These are phyloP conservation scores for Plectosphaerella cucumerina DNA, from an alignment of 2,329 filamentous ascomycete species.

Conservation along the genomic window DNA sequence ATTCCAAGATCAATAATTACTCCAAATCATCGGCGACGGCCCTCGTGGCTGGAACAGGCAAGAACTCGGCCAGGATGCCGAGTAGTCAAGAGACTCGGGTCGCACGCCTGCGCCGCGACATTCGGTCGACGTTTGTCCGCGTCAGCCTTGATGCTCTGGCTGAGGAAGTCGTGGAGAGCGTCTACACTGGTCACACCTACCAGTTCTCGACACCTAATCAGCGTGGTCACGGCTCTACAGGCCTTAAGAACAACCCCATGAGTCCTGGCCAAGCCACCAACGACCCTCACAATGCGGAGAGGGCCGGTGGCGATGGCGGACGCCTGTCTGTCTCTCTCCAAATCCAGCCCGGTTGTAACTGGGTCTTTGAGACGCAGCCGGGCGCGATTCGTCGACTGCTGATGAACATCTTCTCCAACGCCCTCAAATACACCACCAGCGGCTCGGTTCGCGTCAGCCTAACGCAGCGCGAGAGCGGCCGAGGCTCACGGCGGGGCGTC, in stretches of 20 bases:
- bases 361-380: conserved; percentile 45
- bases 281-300: background rate
- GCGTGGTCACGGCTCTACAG: too few species aligned
- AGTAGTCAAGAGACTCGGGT: conserved; percentile 17
- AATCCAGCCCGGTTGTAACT: conserved; percentile 15
- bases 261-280: background rate
- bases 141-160: conserved; percentile 33
- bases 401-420: conserved; percentile 26
- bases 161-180: conserved; percentile 43
- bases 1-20: conserved; percentile 48
- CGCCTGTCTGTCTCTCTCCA: too few species aligned
- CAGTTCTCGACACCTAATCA: conserved; percentile 9
- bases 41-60: background rate
- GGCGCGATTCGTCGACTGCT: conserved; percentile 35
- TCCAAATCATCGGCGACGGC: background rate
- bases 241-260: too few species aligned
- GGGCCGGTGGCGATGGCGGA: background rate
- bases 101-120: conserved; percentile 9
- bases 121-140: too few species aligned
- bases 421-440: conserved; percentile 43
- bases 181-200: conserved; percentile 40
- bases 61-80: conserved; percentile 30
- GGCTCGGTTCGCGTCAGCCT: conserved; percentile 15
- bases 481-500: background rate
- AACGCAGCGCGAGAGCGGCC: background rate